Conservation (phyloP, 768 basidiomycete species). For the Lactifluus hygrophoroides region DNA sequence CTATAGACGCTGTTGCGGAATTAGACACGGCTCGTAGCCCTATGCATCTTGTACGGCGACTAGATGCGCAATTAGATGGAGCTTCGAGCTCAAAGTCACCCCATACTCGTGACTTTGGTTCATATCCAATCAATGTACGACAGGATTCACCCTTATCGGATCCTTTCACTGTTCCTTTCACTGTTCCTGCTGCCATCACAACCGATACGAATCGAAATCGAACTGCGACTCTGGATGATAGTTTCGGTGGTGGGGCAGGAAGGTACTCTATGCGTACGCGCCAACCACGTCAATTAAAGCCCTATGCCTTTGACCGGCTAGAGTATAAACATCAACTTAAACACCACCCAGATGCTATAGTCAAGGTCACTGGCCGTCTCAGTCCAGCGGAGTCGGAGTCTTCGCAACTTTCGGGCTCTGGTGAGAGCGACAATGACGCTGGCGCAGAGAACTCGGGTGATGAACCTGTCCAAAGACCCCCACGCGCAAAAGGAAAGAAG, state of each 20-base stretch:
- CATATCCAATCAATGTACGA: not conserved
- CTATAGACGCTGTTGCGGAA: not conserved
- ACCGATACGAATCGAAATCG: not conserved
- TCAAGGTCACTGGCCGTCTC: constrained; percentile 38
- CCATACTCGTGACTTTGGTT: not conserved
- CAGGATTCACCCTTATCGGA: not conserved
- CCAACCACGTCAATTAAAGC: constrained; percentile 46
- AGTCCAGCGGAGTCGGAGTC: constrained; percentile 18
- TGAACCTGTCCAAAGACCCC: not conserved
- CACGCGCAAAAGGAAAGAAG: constrained; percentile 1
- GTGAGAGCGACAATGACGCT: not conserved
- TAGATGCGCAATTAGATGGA: not conserved
- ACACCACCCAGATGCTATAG: constrained; percentile 57
- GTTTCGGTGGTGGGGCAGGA: not conserved
- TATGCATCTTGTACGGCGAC: not conserved
- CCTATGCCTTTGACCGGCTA: constrained; percentile 49
- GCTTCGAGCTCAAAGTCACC: not conserved
- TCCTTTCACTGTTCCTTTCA: not conserved
- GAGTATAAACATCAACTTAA: constrained; percentile 45
- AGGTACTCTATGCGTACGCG: constrained; percentile 52
- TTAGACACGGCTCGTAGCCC: not conserved
- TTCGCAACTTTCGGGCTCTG: not conserved
- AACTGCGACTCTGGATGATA: not conserved
- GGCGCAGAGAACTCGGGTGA: not conserved
- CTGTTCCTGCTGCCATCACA: not conserved